Evolutionary conservation across 1,284 basidiomycete genomes (phyloP), one percentile per base, ranked within the genome.

Genomic region (Schizopora paradoxa): DNA sequence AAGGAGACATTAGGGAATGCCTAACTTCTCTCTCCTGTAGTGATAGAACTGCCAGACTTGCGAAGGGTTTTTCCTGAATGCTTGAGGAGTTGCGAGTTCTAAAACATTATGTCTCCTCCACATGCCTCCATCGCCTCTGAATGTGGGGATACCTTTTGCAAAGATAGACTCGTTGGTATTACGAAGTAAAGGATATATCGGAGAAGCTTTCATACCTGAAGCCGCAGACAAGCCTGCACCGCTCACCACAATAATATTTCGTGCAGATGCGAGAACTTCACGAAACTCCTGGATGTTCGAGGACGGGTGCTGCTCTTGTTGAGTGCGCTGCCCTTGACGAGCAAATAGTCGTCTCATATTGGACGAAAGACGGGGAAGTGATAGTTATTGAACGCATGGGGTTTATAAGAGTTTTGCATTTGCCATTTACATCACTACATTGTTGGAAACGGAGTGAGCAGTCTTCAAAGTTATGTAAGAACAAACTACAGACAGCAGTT

Each of bases 1-100:
- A 26, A 26, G 10, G 18, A n/a, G n/a, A 13, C 7, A 39, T 10
- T 19, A 21, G 35, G 14, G 2, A 33, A 10, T 5, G 35, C 60
- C 66, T 47, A 52, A 80, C 78, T 62, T 65, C 50, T 73, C 67
- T 43, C 79, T 64, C 28, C 79, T 65, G 51, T 75, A 74, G 56
- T 82, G 78, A 54, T 79, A 82, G 60, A 83, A 82, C 52, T 78
- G 76, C 80, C 79, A 84, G 2, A 79, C 76, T 2, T 67, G 61
- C 18, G 68, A 70, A 1, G 77, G 78, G 54, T 79, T 69, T 25
- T 66, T 61, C 4, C 52, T 49, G 59, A 82, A 84, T 1, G 74
- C 79, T 53, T 70, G 64, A 2, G 76, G 77, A 14, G 77, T 80
- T 11, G 79, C 80, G 5, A 85, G 66, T 16, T 61, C 63, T 48